Evolutionary conservation across 2,329 filamentous ascomycete species (phyloP), one percentile per base, ranked within the genome.

Genomic region (Talaromyces sp.): DNA sequence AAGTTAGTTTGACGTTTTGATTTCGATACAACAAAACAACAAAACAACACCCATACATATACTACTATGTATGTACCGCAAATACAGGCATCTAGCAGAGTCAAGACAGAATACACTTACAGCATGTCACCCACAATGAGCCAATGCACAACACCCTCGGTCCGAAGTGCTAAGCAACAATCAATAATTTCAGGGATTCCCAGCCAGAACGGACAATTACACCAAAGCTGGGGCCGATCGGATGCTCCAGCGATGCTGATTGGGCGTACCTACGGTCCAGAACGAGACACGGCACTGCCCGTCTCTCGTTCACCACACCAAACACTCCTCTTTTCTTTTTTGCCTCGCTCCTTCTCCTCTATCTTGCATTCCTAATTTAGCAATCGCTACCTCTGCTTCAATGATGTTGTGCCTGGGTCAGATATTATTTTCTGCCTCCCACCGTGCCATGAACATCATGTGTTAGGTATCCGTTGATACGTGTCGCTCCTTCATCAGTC

Each of bases 401-500:
- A 48, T 3, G 27, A 61, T 61, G 59, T 50, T 35, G 33, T 61
- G 45, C 37, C n/a, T 22, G 59, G 59, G 59, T 31, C 59, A 61
- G 47, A 22, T 52, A 54, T 50, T 31, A 27, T 39, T 19, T 22
- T 37, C 24, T 57, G 27, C 50, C 60, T 35, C 61, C 60, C 47
- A 45, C 60, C 37, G 37, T 39, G 11, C n/a, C 33, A 47, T 47
- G 31, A 27, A 7, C 47, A 27, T 19, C 59, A 52, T 52, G 60
- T 62, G 37, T 31, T 52, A 62, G 47, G 60, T 48, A 48, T 56
- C 52, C 19, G 33, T 41, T 22, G 60, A 50, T 62, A 41, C 47
- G 37, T 31, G 45, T 60, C 60, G 60, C 60, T 62, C 59, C 59
- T 61, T 52, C 48, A 16, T 35, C 43, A 41, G 24, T 50, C 37